Percentiles rank a stretch among this genome's conserved stretches.
Evolutionary conservation across 2,329 filamentous ascomycete species (phyloP).

Genomic region (Pezicula rhizophila): DNA sequence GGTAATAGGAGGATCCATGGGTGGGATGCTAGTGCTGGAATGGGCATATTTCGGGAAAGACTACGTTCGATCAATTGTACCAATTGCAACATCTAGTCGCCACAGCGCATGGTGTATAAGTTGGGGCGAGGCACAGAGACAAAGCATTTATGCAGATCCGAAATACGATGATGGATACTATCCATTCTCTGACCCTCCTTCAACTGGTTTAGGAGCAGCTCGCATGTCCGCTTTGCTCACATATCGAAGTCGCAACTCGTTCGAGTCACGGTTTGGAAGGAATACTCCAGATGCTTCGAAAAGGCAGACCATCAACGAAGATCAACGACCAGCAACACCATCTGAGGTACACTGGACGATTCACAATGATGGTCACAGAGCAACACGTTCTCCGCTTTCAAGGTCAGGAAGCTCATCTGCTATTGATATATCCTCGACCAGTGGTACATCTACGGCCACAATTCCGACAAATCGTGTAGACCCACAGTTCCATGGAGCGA

Average conservation of each 20-base stretch:
- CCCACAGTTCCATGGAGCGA: constrained; percentile 67
- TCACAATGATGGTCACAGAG: constrained; percentile 75
- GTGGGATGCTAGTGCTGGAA: constrained; percentile 85
- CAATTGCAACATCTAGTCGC: constrained; percentile 77
- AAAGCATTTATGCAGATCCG: constrained; percentile 95
- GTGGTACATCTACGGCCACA: constrained; percentile 12
- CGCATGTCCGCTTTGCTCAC: constrained; percentile 96
- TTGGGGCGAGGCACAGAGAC: constrained; percentile 82
- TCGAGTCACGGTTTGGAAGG: constrained; percentile 89
- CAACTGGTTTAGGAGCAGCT: constrained; percentile 82
- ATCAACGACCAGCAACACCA: constrained; percentile 52
- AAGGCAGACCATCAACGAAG: constrained; percentile 74
- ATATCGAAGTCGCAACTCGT: constrained; percentile 94
- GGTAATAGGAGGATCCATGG: constrained; percentile 78
- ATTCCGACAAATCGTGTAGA: constrained; percentile 42
- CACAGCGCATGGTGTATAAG: constrained; percentile 89
- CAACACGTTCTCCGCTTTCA: constrained; percentile 47
- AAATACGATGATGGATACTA: constrained; percentile 99
- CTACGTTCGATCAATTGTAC: constrained; percentile 74
- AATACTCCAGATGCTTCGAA: constrained; percentile 84
- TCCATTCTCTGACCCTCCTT: constrained; percentile 75
- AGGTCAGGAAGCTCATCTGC: constrained; percentile 30
- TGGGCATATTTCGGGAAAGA: constrained; percentile 87
- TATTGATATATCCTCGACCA: constrained; percentile 15
- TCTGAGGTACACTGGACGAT: constrained; percentile 65